Percentiles rank a stretch among this genome's conserved stretches.
phyloP scores from a whole-genome alignment of 306 rosid genomes.

The Castanospermum australe region DNA sequence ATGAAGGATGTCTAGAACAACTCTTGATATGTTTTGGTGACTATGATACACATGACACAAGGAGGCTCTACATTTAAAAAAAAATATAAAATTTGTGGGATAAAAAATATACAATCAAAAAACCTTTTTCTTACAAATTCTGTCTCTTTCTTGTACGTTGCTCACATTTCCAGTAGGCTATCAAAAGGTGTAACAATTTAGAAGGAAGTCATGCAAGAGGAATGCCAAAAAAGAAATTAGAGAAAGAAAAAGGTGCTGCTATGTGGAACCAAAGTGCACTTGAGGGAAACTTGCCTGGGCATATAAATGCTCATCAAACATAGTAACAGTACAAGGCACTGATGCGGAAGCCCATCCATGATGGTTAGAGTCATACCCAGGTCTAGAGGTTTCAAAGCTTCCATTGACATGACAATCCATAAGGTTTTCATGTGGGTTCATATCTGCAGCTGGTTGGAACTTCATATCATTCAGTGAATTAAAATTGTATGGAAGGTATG shows the following conservation, averaged over 20 bases:
- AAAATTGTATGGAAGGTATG: slow-evolving; percentile 72
- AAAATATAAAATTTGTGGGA: background rate
- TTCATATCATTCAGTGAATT: slow-evolving; percentile 51
- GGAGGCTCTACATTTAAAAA: background rate
- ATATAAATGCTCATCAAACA: slow-evolving; percentile 41
- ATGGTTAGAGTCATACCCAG: slow-evolving; percentile 55
- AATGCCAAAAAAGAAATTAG: background rate
- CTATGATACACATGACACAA: background rate
- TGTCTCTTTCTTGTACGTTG: background rate
- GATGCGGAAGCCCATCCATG: slow-evolving; percentile 83
- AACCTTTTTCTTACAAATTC: background rate
- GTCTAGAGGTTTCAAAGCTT: slow-evolving; percentile 63
- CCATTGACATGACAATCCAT: slow-evolving; percentile 66
- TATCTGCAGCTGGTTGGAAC: slow-evolving; percentile 55
- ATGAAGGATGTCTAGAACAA: background rate
- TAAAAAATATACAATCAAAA: background rate
- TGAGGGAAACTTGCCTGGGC: slow-evolving; percentile 32
- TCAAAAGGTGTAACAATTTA: background rate
- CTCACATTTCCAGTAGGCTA: background rate
- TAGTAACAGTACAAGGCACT: slow-evolving; percentile 50
- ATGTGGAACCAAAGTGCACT: slow-evolving; percentile 32
- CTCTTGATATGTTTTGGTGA: background rate
- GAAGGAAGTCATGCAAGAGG: background rate
- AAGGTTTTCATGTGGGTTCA: slow-evolving; percentile 60
- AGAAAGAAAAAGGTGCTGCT: background rate